Evolutionary conservation across 225 moss, liverwort and hornwort genomes (phyloP).

Genomic region (Polytrichum formosum): DNA sequence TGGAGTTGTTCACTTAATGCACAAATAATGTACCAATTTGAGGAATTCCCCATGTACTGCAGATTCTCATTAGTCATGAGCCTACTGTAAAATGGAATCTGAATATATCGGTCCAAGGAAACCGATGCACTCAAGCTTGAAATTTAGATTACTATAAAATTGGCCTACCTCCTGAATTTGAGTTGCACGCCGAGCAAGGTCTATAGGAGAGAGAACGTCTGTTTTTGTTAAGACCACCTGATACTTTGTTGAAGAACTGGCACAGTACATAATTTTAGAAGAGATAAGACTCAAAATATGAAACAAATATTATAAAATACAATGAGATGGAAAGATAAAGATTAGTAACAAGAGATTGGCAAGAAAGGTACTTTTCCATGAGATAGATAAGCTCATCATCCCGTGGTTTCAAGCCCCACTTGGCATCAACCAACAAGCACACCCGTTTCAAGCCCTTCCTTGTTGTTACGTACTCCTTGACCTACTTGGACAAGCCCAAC

Average conservation of each 20-base stretch:
- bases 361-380: slow-evolving; percentile 73
- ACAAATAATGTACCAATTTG: no score
- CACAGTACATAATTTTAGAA: slow-evolving; percentile 11
- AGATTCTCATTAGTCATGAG: no score
- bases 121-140: no score
- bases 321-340: background rate
- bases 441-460: slow-evolving; percentile 76
- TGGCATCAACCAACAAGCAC: slow-evolving; percentile 87
- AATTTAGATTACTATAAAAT: no score
- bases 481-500: slow-evolving; percentile 28
- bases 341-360: background rate
- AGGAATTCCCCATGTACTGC: no score
- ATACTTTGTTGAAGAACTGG: slow-evolving; percentile 70
- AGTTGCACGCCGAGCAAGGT: slow-evolving; percentile 87
- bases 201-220: slow-evolving; percentile 68
- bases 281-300: background rate
- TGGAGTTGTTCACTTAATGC: no score
- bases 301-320: no score
- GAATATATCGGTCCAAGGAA: no score
- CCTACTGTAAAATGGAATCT: no score
- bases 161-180: slow-evolving; percentile 70
- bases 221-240: slow-evolving; percentile 93
- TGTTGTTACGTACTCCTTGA: slow-evolving; percentile 77
- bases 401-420: slow-evolving; percentile 94
- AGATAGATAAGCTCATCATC: slow-evolving; percentile 81